These are phyloP conservation scores for Xylariaceae sp. DNA, from an alignment of 2,329 filamentous ascomycete species.

Conservation along the genomic window DNA sequence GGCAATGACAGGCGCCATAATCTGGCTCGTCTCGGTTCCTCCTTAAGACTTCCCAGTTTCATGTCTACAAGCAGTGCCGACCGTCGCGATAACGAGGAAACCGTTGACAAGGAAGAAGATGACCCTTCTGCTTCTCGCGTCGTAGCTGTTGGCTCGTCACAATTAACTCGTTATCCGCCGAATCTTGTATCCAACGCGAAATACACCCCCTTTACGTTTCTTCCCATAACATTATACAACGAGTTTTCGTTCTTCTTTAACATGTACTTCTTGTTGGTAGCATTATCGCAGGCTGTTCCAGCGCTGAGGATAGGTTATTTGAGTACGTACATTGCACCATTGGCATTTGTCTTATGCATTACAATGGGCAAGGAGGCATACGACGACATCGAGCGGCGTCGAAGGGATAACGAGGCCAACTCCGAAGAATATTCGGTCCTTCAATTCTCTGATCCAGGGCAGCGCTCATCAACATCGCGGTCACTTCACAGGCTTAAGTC, in stretches of 20 bases:
- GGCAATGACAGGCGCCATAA: conserved; percentile 38
- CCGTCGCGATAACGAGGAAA: conserved; percentile 43
- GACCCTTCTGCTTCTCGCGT: conserved; percentile 68
- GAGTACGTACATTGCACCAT: conserved; percentile 86
- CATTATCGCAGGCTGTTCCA: conserved; percentile 87
- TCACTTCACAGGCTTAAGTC: conserved; percentile 45
- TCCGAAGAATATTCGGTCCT: conserved; percentile 82
- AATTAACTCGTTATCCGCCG: conserved; percentile 73
- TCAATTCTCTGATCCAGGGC: conserved; percentile 58
- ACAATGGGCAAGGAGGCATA: conserved; percentile 94
- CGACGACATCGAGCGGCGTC: conserved; percentile 83
- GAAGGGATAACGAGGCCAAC: conserved; percentile 90
- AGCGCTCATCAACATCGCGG: conserved; percentile 29
- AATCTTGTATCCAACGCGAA: conserved; percentile 96
- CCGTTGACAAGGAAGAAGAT: conserved; percentile 47
- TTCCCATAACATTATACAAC: conserved; percentile 93
- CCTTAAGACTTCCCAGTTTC: conserved; percentile 64
- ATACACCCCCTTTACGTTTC: conserved; percentile 91
- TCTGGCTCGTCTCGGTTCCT: conserved; percentile 45
- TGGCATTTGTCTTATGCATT: conserved; percentile 87
- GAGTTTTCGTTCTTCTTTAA: conserved; percentile 99
- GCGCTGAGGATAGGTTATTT: conserved; percentile 89
- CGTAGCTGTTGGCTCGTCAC: conserved; percentile 70
- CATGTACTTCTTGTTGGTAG: conserved; percentile 96
- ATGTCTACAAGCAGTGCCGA: conserved; percentile 41